A percentile compares a stretch with the other conserved stretches of the same genome.
phyloP scores from a whole-genome alignment of 2,329 filamentous ascomycete genomes.

The Xylariomycetidae sp. region DNA sequence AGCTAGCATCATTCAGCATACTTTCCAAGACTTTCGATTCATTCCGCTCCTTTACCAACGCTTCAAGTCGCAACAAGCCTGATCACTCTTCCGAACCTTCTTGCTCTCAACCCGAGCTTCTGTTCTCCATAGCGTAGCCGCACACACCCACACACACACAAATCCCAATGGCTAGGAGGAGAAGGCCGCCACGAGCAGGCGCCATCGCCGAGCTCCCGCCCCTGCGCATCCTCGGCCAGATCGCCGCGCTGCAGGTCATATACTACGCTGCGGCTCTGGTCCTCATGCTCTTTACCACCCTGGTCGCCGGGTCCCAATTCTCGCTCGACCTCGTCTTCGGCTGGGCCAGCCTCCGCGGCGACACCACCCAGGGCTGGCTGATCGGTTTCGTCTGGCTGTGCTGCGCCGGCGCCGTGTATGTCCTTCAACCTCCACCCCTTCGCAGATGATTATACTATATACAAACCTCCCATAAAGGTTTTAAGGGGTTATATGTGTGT shows the following conservation, averaged over 20 bases:
- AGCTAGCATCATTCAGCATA: too few species aligned
- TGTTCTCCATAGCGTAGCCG: too few species aligned
- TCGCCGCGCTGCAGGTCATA: constrained; percentile 50
- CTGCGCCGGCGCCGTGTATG: constrained; percentile 49
- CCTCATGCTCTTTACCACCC: constrained; percentile 53
- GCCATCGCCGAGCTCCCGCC: constrained; percentile 58
- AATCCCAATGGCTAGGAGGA: constrained; percentile 43
- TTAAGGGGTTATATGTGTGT: too few species aligned
- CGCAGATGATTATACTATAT: too few species aligned
- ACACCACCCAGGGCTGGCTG: constrained; percentile 59
- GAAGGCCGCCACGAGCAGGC: constrained; percentile 55
- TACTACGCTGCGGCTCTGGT: constrained; percentile 50
- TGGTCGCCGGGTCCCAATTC: constrained; percentile 54
- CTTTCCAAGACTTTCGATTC: too few species aligned
- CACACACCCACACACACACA: too few species aligned
- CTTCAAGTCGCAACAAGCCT: too few species aligned
- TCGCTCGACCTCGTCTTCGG: constrained; percentile 51
- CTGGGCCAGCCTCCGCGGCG: constrained; percentile 54
- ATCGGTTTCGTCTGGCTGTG: constrained; percentile 52
- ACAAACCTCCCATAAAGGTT: too few species aligned
- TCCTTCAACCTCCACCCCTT: too few species aligned
- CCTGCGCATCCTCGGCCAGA: constrained; percentile 55
- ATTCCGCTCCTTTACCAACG: too few species aligned
- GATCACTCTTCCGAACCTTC: too few species aligned
- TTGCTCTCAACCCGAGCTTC: too few species aligned